Evolutionary conservation across 306 rosid genomes (phyloP), one percentile per base, ranked within the genome.

Genomic region (Gynostemma pentaphyllum): DNA sequence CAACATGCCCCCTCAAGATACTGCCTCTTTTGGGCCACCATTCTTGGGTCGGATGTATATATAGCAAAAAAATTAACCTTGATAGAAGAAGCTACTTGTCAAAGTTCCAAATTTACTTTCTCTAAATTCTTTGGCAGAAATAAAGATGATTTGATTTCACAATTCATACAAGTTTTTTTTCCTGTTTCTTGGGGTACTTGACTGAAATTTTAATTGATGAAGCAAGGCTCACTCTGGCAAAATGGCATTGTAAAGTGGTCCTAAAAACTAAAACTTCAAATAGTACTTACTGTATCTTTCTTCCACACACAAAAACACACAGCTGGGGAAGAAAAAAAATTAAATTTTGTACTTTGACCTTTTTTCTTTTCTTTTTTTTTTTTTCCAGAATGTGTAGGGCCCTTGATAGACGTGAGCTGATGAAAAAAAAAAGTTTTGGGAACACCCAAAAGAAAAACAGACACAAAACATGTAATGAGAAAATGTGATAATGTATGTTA

Each of bases 181-280:
- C 23, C 49, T 61, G 50, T 22, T 15, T 40, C 24, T 37, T 61
- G 66, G 23, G 36, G 50, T 61, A 61, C 66, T 61, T 61, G 7
- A 61, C 37, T 41, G 14, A 24, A 3, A 40, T 7, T 3, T 60
- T 56, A 56, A 59, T 60, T 59, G 46, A 59, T 57, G 64, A 39
- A 39, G 12, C 42, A 60, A 37, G 32, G 21, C 65, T 60, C 15
- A 34, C 42, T 57, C 64, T 39, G 65, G 21, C 2, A 39, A 36
- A 21, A 23, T 4, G 16, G 23, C 62, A 32, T 57, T 57, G 45
- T 57, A 36, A 57, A 57, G 64, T 57, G 46, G 64, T 57, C 64
- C 64, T 57, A 24, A 61, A 61, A 61, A 61, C 66, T 61, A 60
- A 39, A 40, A 41, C 50, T 61, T 37, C n/a, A n/a, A 23, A 41